These are phyloP conservation scores for Penicillium sp. DNA, from an alignment of 2,329 filamentous ascomycete genomes.

Conservation along the genomic window DNA sequence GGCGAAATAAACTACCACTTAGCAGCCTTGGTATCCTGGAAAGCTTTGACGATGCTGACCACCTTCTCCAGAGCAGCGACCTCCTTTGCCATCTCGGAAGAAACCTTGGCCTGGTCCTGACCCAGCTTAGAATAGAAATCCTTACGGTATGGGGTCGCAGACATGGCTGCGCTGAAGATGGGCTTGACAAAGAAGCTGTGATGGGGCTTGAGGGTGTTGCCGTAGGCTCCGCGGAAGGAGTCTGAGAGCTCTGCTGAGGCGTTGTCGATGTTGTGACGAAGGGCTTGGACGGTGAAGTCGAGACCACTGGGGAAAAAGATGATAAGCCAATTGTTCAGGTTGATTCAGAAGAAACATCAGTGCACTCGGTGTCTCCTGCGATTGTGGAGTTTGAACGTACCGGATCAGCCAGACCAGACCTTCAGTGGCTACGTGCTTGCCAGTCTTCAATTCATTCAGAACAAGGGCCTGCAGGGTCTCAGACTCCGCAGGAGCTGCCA, in stretches of 20 bases:
- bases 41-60: conserved; percentile 69
- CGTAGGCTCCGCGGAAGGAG: conserved; percentile 85
- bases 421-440: conserved; percentile 84
- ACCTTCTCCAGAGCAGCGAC: conserved; percentile 72
- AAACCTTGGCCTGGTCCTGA: conserved; percentile 52
- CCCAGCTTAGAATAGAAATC: conserved; percentile 88
- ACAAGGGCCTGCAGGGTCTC: conserved; percentile 80
- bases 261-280: conserved; percentile 71
- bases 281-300: conserved; percentile 84
- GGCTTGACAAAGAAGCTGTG: conserved; percentile 88
- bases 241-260: conserved; percentile 69
- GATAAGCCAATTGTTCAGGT: background rate
- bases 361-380: background rate
- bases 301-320: conserved; percentile 61
- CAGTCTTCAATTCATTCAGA: conserved; percentile 79
- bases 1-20: conserved; percentile 37
- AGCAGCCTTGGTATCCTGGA: conserved; percentile 54
- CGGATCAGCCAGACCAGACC: conserved; percentile 87
- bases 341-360: background rate
- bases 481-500: conserved; percentile 73
- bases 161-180: conserved; percentile 89
- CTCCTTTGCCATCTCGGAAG: conserved; percentile 64
- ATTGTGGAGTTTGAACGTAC: conserved; percentile 47
- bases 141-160: conserved; percentile 84
- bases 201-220: conserved; percentile 81